phyloP scores from a whole-genome alignment of 164 flowering plant genomes.

The Taxillus chinensis region DNA sequence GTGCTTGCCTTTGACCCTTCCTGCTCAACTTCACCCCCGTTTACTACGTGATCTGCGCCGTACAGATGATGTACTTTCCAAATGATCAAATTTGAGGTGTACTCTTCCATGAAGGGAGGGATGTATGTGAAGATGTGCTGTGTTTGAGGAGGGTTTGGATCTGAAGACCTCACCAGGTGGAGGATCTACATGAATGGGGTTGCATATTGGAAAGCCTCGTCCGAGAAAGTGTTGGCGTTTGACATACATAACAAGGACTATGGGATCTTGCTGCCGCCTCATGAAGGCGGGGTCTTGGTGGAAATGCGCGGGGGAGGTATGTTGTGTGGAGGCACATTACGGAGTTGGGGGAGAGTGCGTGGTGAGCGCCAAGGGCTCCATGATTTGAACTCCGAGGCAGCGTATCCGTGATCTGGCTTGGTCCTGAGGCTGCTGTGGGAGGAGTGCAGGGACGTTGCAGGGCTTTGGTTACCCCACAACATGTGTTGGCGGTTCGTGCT shows the following conservation, averaged over 20 bases:
- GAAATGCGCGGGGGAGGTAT: background rate
- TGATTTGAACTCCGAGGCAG: background rate
- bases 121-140: background rate
- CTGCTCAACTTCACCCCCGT: constrained; percentile 3
- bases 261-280: background rate
- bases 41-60: constrained; percentile 16
- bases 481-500: background rate
- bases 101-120: constrained; percentile 14
- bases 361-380: background rate
- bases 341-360: background rate
- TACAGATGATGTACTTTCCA: background rate
- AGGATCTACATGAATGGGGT: constrained; percentile 14
- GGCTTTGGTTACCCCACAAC: too few species aligned
- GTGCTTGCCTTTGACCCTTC: constrained; percentile 22
- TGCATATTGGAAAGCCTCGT: background rate
- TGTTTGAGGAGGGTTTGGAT: background rate
- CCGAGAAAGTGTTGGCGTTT: background rate
- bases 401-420: background rate
- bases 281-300: background rate
- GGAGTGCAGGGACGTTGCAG: background rate
- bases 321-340: background rate
- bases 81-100: constrained; percentile 14
- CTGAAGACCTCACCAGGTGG: background rate
- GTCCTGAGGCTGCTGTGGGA: background rate
- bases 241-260: background rate